These are phyloP conservation scores for Populus tremula DNA, from an alignment of 345 rosid species.

Conservation along the genomic window DNA sequence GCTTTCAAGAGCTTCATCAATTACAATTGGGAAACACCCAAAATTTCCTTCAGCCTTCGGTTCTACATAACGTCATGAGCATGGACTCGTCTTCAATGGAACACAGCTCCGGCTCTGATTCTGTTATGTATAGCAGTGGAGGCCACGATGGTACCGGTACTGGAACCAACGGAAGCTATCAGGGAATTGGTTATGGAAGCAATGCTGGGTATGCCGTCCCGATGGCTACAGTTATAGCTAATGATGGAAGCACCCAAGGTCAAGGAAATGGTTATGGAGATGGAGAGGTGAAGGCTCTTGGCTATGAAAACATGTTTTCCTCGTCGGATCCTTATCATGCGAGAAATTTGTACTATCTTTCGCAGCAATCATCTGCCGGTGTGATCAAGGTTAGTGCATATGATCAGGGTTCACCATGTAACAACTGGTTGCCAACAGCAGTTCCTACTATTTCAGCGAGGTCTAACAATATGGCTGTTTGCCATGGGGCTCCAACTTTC, in stretches of 20 bases:
- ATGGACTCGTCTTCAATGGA: conserved; percentile 46
- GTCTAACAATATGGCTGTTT: conserved; percentile 38
- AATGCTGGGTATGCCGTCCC: conserved; percentile 35
- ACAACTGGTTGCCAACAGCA: conserved; percentile 47
- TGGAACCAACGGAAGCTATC: conserved; percentile 6
- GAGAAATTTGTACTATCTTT: conserved; percentile 43
- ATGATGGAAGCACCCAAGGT: conserved; percentile 18
- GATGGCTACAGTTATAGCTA: conserved; percentile 30
- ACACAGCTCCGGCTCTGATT: conserved; percentile 48
- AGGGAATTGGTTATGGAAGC: conserved; percentile 2
- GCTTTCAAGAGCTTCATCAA: conserved; percentile 33
- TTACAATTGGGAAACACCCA: conserved; percentile 42
- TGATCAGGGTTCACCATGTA: conserved; percentile 28
- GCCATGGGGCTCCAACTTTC: conserved; percentile 54
- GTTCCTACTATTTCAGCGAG: conserved; percentile 39
- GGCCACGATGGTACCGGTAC: background rate
- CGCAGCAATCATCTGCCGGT: conserved; percentile 31
- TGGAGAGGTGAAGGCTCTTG: conserved; percentile 21
- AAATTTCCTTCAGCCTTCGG: conserved; percentile 49
- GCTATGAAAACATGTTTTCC: conserved; percentile 27
- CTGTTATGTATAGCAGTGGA: conserved; percentile 41
- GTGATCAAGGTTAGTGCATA: conserved; percentile 19
- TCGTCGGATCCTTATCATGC: conserved; percentile 39
- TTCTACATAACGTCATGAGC: conserved; percentile 41
- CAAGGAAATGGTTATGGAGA: conserved; percentile 34